phyloP scores from a whole-genome alignment of 306 rosid genomes.

The Dryas alaskensis region DNA sequence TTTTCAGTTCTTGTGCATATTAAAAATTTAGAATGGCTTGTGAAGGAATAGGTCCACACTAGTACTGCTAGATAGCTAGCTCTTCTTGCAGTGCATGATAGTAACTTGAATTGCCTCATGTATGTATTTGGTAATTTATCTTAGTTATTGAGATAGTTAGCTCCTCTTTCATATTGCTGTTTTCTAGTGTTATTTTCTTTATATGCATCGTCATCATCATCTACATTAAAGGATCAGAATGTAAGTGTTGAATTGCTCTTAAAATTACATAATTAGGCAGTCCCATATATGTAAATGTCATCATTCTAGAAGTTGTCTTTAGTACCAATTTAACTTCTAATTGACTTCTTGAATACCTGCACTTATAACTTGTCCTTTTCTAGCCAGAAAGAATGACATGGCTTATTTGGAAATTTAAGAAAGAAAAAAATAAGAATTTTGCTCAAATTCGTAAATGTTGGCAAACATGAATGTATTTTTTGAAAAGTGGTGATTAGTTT shows the following conservation, averaged over 20 bases:
- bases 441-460: neutral
- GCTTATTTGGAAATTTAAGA: neutral
- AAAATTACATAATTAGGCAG: neutral
- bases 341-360: neutral
- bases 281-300: neutral
- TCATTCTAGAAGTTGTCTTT: neutral
- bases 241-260: neutral
- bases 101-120: too few relatives aligned
- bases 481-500: neutral
- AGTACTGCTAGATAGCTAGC: neutral
- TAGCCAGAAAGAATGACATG: neutral
- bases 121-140: neutral
- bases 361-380: neutral
- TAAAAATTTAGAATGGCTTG: neutral
- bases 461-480: neutral
- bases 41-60: neutral
- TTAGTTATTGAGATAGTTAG: neutral
- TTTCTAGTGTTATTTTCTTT: neutral
- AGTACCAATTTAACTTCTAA: neutral
- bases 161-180: neutral
- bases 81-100: neutral
- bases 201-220: neutral
- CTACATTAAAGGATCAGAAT: neutral
- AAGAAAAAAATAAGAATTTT: too few relatives aligned
- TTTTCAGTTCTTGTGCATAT: neutral